Conservation (phyloP, 2,329 filamentous ascomycete genomes). For the Alternaria metachromatica region DNA sequence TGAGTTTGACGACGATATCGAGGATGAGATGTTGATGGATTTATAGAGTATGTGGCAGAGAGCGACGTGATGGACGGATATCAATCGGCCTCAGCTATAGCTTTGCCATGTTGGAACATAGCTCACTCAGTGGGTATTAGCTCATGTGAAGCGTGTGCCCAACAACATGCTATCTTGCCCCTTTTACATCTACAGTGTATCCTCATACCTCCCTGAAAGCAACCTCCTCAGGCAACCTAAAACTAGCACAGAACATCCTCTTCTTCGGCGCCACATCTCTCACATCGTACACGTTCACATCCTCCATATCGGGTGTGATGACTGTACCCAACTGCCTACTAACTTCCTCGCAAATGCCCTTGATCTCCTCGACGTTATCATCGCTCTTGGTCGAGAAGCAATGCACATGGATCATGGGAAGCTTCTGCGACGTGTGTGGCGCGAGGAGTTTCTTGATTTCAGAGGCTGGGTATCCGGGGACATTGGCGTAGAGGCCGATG, state of each 20-base stretch:
- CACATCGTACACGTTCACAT: slow-evolving; percentile 68
- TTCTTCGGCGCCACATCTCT: slow-evolving; percentile 92
- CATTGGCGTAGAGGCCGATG: slow-evolving; percentile 78
- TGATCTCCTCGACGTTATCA: slow-evolving; percentile 67
- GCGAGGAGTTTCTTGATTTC: slow-evolving; percentile 41
- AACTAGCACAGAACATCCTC: slow-evolving; percentile 95
- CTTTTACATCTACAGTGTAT: not conserved
- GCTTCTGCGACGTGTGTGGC: slow-evolving; percentile 54
- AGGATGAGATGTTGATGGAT: slow-evolving; percentile 39
- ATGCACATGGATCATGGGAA: slow-evolving; percentile 92
- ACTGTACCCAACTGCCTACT: slow-evolving; percentile 65
- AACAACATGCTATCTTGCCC: no score
- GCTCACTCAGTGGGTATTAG: not conserved
- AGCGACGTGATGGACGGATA: not conserved
- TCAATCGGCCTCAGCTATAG: not conserved
- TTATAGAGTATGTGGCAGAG: slow-evolving; percentile 4
- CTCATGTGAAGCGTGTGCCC: not conserved
- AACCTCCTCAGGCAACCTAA: slow-evolving; percentile 81
- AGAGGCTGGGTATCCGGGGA: slow-evolving; percentile 29
- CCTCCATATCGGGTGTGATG: slow-evolving; percentile 65
- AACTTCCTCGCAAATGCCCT: slow-evolving; percentile 71
- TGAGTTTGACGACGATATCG: slow-evolving; percentile 15
- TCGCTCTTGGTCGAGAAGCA: slow-evolving; percentile 88
- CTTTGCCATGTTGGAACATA: not conserved
- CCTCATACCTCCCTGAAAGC: slow-evolving; percentile 66